Percentiles rank a stretch among this genome's conserved stretches.
These are phyloP conservation scores for Salix udensis DNA, from an alignment of 345 rosid genomes.

Conservation along the genomic window DNA sequence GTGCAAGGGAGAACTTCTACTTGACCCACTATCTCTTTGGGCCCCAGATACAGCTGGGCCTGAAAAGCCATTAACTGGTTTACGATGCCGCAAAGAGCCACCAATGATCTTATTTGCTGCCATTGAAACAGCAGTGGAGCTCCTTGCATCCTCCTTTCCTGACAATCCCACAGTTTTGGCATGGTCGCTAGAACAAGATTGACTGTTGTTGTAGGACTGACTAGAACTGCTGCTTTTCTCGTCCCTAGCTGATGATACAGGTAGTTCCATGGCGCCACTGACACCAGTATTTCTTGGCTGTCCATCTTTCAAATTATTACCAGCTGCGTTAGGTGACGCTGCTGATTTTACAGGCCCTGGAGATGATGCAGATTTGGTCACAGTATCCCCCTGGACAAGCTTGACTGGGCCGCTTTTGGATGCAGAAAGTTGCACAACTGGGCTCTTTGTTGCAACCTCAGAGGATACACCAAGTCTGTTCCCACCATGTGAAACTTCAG, in stretches of 20 bases:
- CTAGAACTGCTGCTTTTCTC: slow-evolving; percentile 84
- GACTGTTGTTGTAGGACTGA: slow-evolving; percentile 78
- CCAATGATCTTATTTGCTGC: slow-evolving; percentile 38
- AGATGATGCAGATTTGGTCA: slow-evolving; percentile 47
- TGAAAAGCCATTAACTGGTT: slow-evolving; percentile 51
- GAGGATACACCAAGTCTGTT: slow-evolving; percentile 54
- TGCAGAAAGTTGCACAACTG: slow-evolving; percentile 49
- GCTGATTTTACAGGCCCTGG: slow-evolving; percentile 53
- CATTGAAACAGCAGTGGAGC: slow-evolving; percentile 54
- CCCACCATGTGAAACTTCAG: slow-evolving; percentile 56
- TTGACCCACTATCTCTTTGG: slow-evolving; percentile 48
- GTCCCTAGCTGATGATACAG: slow-evolving; percentile 45
- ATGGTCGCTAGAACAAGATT: slow-evolving; percentile 65
- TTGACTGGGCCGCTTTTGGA: slow-evolving; percentile 57
- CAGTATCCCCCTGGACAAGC: slow-evolving; percentile 46
- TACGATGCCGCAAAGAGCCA: slow-evolving; percentile 52
- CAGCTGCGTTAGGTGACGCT: slow-evolving; percentile 41
- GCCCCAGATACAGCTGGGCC: slow-evolving; percentile 33
- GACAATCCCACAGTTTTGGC: slow-evolving; percentile 48
- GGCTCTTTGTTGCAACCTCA: slow-evolving; percentile 60
- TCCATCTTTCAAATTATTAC: slow-evolving; percentile 49
- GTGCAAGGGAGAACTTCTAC: slow-evolving; percentile 48
- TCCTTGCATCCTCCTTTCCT: slow-evolving; percentile 62
- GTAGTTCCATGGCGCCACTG: slow-evolving; percentile 38
- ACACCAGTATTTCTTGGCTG: slow-evolving; percentile 37